Conservation (phyloP, 1,139 yeast genomes). For the Geotrichum fermentans region DNA sequence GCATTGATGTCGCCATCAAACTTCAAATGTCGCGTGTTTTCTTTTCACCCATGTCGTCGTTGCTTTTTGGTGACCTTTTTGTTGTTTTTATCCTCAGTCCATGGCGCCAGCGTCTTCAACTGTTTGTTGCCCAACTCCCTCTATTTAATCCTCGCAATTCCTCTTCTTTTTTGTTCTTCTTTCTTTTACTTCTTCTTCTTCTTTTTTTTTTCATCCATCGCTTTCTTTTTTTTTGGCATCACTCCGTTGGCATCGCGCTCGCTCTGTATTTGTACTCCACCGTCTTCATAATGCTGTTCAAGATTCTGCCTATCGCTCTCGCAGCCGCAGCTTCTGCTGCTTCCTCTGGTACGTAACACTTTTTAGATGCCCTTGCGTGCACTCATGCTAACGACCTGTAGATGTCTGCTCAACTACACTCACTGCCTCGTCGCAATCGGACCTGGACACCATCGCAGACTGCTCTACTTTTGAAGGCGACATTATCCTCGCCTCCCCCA, state of each 20-base stretch:
- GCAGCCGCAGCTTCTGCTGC: slow-evolving; percentile 2
- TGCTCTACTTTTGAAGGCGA: slow-evolving; percentile 83
- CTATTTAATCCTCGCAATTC: background rate
- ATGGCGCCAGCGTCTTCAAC: too few relatives aligned
- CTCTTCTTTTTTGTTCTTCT: background rate
- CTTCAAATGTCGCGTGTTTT: too few relatives aligned
- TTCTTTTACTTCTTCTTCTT: background rate
- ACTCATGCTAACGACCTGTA: background rate
- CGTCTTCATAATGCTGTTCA: background rate
- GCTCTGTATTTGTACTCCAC: background rate
- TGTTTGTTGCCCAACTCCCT: too few relatives aligned
- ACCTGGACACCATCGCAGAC: slow-evolving; percentile 64
- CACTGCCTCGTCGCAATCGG: slow-evolving; percentile 58
- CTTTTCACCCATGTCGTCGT: too few relatives aligned
- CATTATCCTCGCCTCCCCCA: slow-evolving; percentile 55
- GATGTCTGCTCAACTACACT: slow-evolving; percentile 27
- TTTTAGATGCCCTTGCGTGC: background rate
- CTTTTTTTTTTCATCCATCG: background rate
- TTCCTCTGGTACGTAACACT: background rate
- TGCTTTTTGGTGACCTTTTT: too few relatives aligned
- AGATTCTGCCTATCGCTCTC: slow-evolving; percentile 3
- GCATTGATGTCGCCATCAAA: too few relatives aligned
- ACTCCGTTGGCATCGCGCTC: background rate
- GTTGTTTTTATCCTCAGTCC: too few relatives aligned
- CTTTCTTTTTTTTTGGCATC: background rate